Percentiles rank a stretch among this genome's conserved stretches.
Conservation (phyloP, 352 stramenopile species). For the Phytopythium montanum region DNA sequence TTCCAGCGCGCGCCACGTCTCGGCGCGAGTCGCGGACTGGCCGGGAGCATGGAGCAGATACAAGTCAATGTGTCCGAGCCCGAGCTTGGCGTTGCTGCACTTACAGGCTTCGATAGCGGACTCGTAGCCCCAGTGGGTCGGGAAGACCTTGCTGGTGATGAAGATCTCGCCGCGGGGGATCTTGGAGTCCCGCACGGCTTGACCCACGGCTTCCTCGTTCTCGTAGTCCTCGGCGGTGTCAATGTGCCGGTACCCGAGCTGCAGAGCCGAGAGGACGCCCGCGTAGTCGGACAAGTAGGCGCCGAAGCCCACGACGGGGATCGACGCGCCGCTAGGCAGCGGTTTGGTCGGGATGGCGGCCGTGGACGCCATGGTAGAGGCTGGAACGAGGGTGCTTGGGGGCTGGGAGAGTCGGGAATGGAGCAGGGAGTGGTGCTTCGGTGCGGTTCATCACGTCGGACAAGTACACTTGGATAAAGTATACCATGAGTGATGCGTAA, state of each 20-base stretch:
- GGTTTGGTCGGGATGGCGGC: slow-evolving; percentile 16
- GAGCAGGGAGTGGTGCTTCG: no score
- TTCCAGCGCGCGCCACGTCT: slow-evolving; percentile 39
- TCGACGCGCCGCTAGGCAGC: slow-evolving; percentile 29
- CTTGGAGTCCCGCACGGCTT: slow-evolving; percentile 50
- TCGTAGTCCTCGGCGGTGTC: slow-evolving; percentile 80
- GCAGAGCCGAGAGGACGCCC: slow-evolving; percentile 33
- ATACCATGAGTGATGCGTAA: neutral
- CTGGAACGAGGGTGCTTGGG: no score
- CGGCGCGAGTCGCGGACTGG: slow-evolving; percentile 14
- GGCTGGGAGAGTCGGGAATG: neutral
- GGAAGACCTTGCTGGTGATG: slow-evolving; percentile 70
- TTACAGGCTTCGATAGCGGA: slow-evolving; percentile 38
- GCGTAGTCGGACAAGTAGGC: slow-evolving; percentile 42
- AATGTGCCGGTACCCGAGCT: slow-evolving; percentile 82
- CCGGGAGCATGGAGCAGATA: slow-evolving; percentile 62
- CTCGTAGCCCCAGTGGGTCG: slow-evolving; percentile 52
- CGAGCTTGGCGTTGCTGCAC: slow-evolving; percentile 39
- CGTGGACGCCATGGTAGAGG: slow-evolving; percentile 6
- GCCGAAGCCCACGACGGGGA: slow-evolving; percentile 37
- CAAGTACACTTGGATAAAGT: neutral
- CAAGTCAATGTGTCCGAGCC: slow-evolving; percentile 68
- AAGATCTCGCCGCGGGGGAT: slow-evolving; percentile 64
- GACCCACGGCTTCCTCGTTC: slow-evolving; percentile 79
- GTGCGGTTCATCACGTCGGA: no score